A percentile compares a stretch with the other conserved stretches of the same genome.
Evolutionary conservation across 176 grass and related monocot genomes (phyloP).

Genomic region (Zoysia pacifica): DNA sequence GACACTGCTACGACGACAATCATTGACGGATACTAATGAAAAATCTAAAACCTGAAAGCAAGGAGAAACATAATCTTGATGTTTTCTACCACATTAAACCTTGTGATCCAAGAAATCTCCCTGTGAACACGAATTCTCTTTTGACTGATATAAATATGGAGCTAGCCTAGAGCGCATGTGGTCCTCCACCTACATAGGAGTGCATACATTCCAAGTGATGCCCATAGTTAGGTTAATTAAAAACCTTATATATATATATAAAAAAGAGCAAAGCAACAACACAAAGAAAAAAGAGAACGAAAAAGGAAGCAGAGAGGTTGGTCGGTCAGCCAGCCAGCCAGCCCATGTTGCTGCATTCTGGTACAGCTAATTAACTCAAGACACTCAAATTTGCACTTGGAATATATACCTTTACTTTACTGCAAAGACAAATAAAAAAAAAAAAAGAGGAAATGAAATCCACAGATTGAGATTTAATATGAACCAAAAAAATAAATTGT

Average conservation of each 20-base stretch:
- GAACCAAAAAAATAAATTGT: slow-evolving; percentile 34
- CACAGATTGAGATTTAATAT: background rate
- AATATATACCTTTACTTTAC: slow-evolving; percentile 4
- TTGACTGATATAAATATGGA: slow-evolving; percentile 4
- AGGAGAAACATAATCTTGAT: background rate
- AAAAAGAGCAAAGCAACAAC: background rate
- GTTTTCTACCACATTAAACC: background rate
- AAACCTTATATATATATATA: background rate
- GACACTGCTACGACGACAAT: slow-evolving; percentile 11
- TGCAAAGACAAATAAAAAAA: background rate
- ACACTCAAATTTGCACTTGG: slow-evolving; percentile 24
- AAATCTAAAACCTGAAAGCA: background rate
- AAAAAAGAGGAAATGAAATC: background rate
- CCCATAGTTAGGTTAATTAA: slow-evolving; percentile 17
- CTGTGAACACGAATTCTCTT: background rate
- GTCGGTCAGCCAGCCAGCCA: background rate
- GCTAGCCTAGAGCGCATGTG: background rate
- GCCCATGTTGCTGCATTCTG: background rate
- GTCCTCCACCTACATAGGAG: slow-evolving; percentile 5
- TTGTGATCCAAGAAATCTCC: slow-evolving; percentile 17
- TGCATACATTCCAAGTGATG: background rate
- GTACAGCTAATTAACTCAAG: slow-evolving; percentile 3
- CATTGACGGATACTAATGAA: background rate
- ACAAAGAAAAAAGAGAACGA: background rate
- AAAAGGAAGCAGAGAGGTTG: background rate